phyloP scores from a whole-genome alignment of 495 filamentous ascomycete genomes.

The Aspergillus sclerotioniger region DNA sequence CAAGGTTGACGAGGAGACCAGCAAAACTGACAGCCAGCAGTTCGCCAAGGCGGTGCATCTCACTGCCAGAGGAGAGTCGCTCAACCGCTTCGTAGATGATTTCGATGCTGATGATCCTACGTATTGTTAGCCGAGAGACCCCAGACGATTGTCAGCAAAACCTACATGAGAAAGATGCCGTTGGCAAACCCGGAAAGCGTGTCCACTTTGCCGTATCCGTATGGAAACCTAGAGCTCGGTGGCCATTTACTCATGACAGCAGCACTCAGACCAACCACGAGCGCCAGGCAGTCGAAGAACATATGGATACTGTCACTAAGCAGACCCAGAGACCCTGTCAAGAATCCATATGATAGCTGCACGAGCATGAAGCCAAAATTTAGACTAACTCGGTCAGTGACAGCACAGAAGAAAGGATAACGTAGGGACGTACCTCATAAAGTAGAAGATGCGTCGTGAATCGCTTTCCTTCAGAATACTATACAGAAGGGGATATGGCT shows the following conservation, averaged over 20 bases:
- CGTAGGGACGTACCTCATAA: conserved; percentile 69
- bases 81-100: conserved; percentile 95
- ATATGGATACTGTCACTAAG: conserved; percentile 98
- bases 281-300: conserved; percentile 97
- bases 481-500: conserved; percentile 72
- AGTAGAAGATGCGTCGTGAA: conserved; percentile 95
- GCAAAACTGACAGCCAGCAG: conserved; percentile 81
- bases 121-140: conserved; percentile 26
- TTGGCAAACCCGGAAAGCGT: conserved; percentile 96
- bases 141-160: neutral
- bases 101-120: conserved; percentile 87
- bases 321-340: conserved; percentile 88
- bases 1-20: conserved; percentile 84
- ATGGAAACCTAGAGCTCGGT: conserved; percentile 80
- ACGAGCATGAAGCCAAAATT: conserved; percentile 96
- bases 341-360: conserved; percentile 88
- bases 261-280: conserved; percentile 89
- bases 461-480: conserved; percentile 89
- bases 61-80: conserved; percentile 72
- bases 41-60: conserved; percentile 82
- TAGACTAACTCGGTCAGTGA: conserved; percentile 53
- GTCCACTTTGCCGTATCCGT: conserved; percentile 95
- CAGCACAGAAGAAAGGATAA: neutral
- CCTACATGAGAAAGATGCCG: conserved; percentile 90
- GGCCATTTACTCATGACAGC: conserved; percentile 98